phyloP scores from a whole-genome alignment of 2,329 filamentous ascomycete species.

The Fonsecaea pugnacius region DNA sequence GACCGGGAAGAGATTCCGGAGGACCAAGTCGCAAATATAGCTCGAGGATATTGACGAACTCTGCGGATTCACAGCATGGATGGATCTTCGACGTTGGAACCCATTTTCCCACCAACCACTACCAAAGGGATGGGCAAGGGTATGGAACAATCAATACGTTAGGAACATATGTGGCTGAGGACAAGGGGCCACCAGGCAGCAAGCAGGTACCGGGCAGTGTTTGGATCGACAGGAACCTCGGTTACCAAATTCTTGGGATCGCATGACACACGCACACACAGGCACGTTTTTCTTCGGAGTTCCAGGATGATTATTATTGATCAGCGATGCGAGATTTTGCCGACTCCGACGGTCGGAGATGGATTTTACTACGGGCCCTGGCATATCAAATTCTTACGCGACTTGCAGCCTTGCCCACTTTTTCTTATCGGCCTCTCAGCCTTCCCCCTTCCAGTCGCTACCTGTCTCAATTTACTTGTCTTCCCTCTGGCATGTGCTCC shows the following conservation, averaged over 20 bases:
- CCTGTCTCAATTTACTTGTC: neutral
- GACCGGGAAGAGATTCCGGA: conserved; percentile 26
- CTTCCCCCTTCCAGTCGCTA: neutral
- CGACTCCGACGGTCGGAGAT: conserved; percentile 6
- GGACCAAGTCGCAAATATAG: conserved; percentile 31
- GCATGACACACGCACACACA: neutral
- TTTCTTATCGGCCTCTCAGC: conserved; percentile 6
- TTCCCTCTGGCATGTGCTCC: neutral
- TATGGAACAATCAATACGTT: neutral
- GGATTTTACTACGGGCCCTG: neutral
- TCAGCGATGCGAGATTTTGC: conserved; percentile 9
- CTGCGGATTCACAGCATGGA: neutral
- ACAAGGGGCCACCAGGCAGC: neutral
- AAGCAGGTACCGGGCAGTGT: neutral
- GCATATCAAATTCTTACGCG: neutral
- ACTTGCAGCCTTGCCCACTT: conserved; percentile 13
- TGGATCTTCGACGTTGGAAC: neutral
- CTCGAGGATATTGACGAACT: neutral
- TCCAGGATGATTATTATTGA: neutral
- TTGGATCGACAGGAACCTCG: conserved; percentile 1
- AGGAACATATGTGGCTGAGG: neutral
- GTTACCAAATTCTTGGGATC: neutral
- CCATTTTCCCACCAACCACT: neutral
- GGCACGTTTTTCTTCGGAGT: neutral
- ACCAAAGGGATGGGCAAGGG: neutral